phyloP scores from a whole-genome alignment of 257 asterid species.

The Primulina huaijiensis region DNA sequence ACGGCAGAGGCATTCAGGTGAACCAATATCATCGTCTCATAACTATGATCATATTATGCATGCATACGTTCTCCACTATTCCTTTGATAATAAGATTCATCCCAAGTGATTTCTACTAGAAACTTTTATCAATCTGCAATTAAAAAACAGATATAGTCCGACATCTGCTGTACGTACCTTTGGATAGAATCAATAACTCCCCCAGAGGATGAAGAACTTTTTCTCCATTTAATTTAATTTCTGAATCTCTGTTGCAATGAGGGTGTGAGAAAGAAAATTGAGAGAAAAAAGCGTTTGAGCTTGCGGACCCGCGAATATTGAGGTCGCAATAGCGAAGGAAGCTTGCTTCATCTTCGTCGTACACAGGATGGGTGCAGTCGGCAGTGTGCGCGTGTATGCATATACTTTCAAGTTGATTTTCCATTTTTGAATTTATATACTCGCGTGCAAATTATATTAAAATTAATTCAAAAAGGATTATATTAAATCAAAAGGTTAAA shows the following conservation, averaged over 20 bases:
- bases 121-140: not conserved
- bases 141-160: not conserved
- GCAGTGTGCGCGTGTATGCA: not conserved
- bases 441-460: too few relatives aligned
- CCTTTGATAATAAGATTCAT: too few relatives aligned
- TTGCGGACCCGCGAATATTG: constrained; percentile 30
- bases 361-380: not conserved
- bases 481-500: too few relatives aligned
- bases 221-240: not conserved
- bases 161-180: not conserved
- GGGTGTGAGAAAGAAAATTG: constrained; percentile 13
- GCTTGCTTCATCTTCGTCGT: not conserved
- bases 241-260: not conserved
- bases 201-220: not conserved
- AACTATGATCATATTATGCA: not conserved
- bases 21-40: too few relatives aligned
- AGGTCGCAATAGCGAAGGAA: constrained; percentile 12
- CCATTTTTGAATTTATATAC: too few relatives aligned
- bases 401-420: too few relatives aligned
- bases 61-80: not conserved
- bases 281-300: constrained; percentile 32
- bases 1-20: too few relatives aligned
- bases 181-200: not conserved
- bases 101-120: not conserved
- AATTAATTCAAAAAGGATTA: too few relatives aligned